Base-by-base conservation (phyloP, 2,329 filamentous ascomycete genomes). In the Chrysosporium keratinophilum region DNA sequence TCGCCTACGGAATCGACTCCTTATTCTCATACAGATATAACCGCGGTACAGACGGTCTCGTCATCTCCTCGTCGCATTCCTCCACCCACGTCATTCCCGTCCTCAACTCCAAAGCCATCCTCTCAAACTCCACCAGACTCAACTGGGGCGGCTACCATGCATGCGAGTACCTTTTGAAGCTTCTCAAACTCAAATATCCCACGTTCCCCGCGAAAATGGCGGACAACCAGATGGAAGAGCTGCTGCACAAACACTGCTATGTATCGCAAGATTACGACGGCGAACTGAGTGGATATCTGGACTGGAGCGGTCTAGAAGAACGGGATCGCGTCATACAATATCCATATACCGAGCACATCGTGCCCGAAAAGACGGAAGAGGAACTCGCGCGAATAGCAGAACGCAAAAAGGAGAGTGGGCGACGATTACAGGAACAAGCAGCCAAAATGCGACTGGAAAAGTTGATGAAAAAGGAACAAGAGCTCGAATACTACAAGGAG, bases 391-490 rank as follows among this genome's bases (percentile, higher is more conserved):
- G 83, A 40, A 88, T 94, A 59, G 89, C 91, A 10, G 93, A 98
- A 74, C 85, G 91, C 67, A 88, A 95, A 65, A 95, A 94, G 68
- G 93, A 98, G 70, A 93, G 88, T 61, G 93, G 93, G 0, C 79
- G 93, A 59, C 79, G 94, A 44, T 67, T 98, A 23, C 93, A 98
- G 68, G 89, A 96, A 63, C 93, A 98, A 69, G 93, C 93, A 0
- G 91, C 91, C 9, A 97, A 95, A 70, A 95, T 96, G 88, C 84
- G 93, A 6, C 74, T 98, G 0, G 93, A 98, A 60, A 95, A 95
- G 63, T 76, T 98, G 45, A 88, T 97, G 67, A 87, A 87, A 65
- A 98, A 98, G 70, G 93, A 98, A 71, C 83, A 95, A 65, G 90
- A 97, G 66, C 74, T 97, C 1, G 90, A 95, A 61, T 96, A 95